Percentiles rank a stretch among this genome's conserved stretches.
Conservation (phyloP, 257 asterid species). For the Paraleonurus japonicus region DNA sequence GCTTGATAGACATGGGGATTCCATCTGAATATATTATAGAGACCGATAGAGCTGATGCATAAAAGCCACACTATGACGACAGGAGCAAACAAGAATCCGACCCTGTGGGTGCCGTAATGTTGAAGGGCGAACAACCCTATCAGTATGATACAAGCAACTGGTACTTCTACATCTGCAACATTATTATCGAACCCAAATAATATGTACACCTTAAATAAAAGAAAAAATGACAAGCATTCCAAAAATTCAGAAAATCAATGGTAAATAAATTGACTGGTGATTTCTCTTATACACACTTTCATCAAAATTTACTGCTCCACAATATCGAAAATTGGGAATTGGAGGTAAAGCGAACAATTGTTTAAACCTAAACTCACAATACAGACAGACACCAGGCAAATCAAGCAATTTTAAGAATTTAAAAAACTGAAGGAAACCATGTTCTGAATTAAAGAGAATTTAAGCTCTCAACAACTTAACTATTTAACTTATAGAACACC, state of each 20-base stretch:
- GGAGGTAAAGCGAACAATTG: too few relatives aligned
- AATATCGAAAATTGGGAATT: too few relatives aligned
- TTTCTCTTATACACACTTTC: too few relatives aligned
- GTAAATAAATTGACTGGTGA: too few relatives aligned
- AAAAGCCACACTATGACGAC: conserved; percentile 81
- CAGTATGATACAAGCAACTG: conserved; percentile 72
- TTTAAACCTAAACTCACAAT: background rate
- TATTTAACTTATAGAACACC: conserved; percentile 12
- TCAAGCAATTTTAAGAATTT: background rate
- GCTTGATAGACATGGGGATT: conserved; percentile 77
- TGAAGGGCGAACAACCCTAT: conserved; percentile 85
- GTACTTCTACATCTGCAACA: conserved; percentile 85
- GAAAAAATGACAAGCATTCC: too few relatives aligned
- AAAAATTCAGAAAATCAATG: too few relatives aligned
- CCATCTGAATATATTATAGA: conserved; percentile 74
- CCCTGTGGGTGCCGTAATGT: conserved; percentile 93
- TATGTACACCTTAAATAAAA: too few relatives aligned
- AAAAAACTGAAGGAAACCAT: background rate
- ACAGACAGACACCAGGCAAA: background rate
- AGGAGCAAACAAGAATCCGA: conserved; percentile 91
- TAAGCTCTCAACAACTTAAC: background rate
- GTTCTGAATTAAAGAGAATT: background rate
- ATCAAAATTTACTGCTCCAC: too few relatives aligned
- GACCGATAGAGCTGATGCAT: conserved; percentile 74
- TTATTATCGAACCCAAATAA: background rate